Conservation (phyloP, 495 filamentous ascomycete species). For the Podospora pseudopauciseta region DNA sequence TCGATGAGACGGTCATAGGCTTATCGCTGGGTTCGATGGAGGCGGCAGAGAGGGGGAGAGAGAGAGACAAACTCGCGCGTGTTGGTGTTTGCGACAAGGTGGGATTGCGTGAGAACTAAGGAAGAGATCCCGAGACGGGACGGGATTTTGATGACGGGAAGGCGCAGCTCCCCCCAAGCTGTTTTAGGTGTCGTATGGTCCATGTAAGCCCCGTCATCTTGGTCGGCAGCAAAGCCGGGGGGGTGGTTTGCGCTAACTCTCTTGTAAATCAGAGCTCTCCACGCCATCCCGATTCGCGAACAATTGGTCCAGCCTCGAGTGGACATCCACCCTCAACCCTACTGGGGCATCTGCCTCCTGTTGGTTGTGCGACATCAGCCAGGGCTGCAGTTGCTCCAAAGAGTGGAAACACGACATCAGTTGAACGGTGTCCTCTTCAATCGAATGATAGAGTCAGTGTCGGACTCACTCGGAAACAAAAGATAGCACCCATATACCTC, state of each 20-base stretch:
- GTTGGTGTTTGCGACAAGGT: constrained; percentile 6
- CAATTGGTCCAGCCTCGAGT: neutral
- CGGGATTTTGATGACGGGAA: constrained; percentile 12
- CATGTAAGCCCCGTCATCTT: constrained; percentile 3
- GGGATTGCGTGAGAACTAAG: neutral
- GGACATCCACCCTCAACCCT: neutral
- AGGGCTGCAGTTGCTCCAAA: neutral
- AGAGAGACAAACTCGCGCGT: neutral
- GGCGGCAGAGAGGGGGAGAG: neutral
- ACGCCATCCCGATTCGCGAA: constrained; percentile 1
- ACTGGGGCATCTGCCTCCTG: neutral
- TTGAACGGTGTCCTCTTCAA: neutral
- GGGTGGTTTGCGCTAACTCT: neutral
- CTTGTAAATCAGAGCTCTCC: neutral
- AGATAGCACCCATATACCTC: too few relatives aligned
- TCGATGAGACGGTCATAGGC: constrained; percentile 21
- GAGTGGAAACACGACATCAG: neutral
- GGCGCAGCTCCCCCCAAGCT: constrained; percentile 6
- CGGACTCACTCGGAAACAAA: too few relatives aligned
- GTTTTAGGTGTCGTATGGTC: neutral
- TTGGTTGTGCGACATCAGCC: neutral
- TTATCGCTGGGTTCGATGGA: neutral
- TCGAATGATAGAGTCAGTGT: too few relatives aligned
- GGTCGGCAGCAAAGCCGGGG: neutral
- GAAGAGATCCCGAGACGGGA: neutral